Evolutionary conservation across 2,329 filamentous ascomycete genomes (phyloP).

Genomic region (Lachnellula subtilissima): DNA sequence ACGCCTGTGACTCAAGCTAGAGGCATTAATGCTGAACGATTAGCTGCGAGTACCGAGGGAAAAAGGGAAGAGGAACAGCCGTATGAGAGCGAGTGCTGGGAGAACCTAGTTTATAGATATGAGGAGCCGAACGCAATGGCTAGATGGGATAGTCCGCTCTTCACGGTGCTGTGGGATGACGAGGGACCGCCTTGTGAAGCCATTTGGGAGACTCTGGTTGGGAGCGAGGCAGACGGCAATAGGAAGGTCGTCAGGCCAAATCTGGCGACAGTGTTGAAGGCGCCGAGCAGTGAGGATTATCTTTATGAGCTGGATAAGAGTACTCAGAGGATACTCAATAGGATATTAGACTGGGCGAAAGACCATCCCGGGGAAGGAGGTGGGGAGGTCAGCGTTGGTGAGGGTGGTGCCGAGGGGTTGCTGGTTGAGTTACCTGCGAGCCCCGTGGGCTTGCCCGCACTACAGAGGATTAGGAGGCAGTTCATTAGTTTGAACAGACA

Average conservation of each 20-base stretch:
- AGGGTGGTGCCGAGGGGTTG: constrained; percentile 40
- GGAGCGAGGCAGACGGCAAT: constrained; percentile 52
- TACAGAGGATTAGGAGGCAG: constrained; percentile 72
- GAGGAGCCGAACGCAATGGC: constrained; percentile 85
- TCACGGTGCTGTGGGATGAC: constrained; percentile 74
- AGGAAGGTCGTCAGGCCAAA: constrained; percentile 67
- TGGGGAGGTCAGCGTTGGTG: constrained; percentile 43
- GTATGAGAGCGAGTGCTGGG: constrained; percentile 28
- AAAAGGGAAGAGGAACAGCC: constrained; percentile 27
- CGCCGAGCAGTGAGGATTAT: constrained; percentile 61
- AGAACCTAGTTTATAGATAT: constrained; percentile 57
- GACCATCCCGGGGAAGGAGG: constrained; percentile 58
- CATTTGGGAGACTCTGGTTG: constrained; percentile 69
- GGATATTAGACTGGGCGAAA: constrained; percentile 63
- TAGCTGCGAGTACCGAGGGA: constrained; percentile 36
- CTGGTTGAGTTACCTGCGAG: constrained; percentile 61
- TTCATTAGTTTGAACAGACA: constrained; percentile 72
- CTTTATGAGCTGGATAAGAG: constrained; percentile 74
- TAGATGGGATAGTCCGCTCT: constrained; percentile 78
- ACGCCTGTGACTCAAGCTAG: constrained; percentile 48
- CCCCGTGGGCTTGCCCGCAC: constrained; percentile 64
- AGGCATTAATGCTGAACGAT: constrained; percentile 55
- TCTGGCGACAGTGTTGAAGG: constrained; percentile 67
- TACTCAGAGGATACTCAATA: constrained; percentile 70
- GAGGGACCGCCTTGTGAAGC: constrained; percentile 59